Evolutionary conservation across 208 protist species (phyloP), one percentile per base, ranked within the genome.

Genomic region (Trypanosoma caninum): DNA sequence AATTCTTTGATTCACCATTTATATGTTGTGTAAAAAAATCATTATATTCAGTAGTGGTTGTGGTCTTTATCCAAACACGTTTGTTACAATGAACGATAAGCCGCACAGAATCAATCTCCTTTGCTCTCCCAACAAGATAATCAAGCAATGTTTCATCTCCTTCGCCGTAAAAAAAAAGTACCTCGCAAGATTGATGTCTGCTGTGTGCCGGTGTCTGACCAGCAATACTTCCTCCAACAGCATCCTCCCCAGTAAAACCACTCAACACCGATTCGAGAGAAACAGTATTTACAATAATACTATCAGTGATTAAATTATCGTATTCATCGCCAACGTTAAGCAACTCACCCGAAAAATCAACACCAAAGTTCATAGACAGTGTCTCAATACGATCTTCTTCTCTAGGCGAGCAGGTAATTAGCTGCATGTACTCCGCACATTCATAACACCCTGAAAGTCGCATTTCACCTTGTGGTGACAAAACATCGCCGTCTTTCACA

Each of bases 341-440:
- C 10, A 69, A 23, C 18, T 74, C 69, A 34, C 46, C 30, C 6
- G 69, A 37, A 52, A 69, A 74, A 11, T 8, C 27, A 9, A 74
- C 31, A 62, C 59, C 69, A 2, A 74, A n/a, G 44, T 74, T 74
- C 53, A 74, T 74, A 9, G 69, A 59, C 33, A 74, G 35, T 22
- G 59, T 58, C 51, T 59, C 58, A 20, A 46, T 5, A 27, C 46
- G 52, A 56, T 65, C 54, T 20, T 54, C 38, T 18, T 18, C 4
- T 2, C 44, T 18, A 14, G 60, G 40, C 16, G 54, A 53, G 16
- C 7, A 47, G 30, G 44, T 14, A 42, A 62, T 53, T 11, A 65
- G 30, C 27, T 59, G 2, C 27, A 63, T 51, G 34, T 51, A 65
- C 33, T 48, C 54, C 25, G 44, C 52, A 48, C 16, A 59, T 23